Evolutionary conservation across 2,329 filamentous ascomycete species (phyloP), one percentile per base, ranked within the genome.

Genomic region (Fusarium sp.): DNA sequence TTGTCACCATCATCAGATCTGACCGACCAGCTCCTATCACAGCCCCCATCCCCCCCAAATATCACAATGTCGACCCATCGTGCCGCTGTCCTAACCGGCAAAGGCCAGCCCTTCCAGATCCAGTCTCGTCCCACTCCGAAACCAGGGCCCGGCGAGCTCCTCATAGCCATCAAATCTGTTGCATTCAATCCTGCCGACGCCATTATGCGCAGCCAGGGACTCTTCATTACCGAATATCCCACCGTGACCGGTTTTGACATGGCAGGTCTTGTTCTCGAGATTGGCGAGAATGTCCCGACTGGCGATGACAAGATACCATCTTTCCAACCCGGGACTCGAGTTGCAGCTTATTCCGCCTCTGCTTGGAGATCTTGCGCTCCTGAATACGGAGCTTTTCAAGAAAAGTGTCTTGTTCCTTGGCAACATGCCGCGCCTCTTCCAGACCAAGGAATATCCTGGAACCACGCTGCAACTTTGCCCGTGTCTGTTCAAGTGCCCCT

Each of bases 111-210:
- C 15, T 79, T 84, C 30, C 47, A 77, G 57, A 15, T 84, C 40
- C 77, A 76, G 57, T 28, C 74, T 13, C 81, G 82, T 5, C 64
- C 74, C 1, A 85, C 83, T 0, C 83, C 82, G 6, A 80, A 79
- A 9, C 81, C 83, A 41, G 82, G 83, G 0, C 80, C 81, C 18
- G 72, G 70, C 31, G 83, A 86, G 42, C 75, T 86, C 52, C 82
- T 85, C 26, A 75, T 86, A 55, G 79, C 73, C 2, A 80, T 85
- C 67, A 82, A 83, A 51, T 81, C 83, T 4, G 72, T 85, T 7
- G 83, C 83, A 15, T 73, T 86, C 37, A 86, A 86, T 62, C 83
- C 83, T 3, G 77, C 83, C 51, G 84, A 86, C 59, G 58, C 20
- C 51, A 45, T 75, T 45, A 80, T 82, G 75, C 83, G 81, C n/a